Conservation (phyloP, 2,329 filamentous ascomycete genomes). For the Triangularia setosa region DNA sequence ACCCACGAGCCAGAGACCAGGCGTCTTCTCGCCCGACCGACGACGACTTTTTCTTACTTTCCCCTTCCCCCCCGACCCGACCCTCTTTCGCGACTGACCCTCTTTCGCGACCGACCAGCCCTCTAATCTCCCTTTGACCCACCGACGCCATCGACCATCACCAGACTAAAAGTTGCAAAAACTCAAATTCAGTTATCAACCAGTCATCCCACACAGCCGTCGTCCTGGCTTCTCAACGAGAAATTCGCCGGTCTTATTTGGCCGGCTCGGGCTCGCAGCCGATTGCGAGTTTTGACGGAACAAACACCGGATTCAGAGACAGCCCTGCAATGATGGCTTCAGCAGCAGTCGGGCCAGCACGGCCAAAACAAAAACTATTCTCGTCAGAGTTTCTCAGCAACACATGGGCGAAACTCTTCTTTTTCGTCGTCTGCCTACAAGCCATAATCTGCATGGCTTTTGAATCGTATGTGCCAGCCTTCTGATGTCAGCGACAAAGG, state of each 20-base stretch:
- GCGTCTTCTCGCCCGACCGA: not conserved
- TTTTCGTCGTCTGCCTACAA: conserved; percentile 69
- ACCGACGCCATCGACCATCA: not conserved
- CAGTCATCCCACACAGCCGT: conserved; percentile 31
- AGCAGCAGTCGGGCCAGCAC: conserved; percentile 33
- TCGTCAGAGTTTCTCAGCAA: conserved; percentile 74
- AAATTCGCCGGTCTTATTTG: conserved; percentile 44
- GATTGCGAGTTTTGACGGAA: conserved; percentile 29
- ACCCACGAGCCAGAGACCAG: not conserved
- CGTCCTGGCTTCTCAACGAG: conserved; percentile 44
- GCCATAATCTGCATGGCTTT: conserved; percentile 75
- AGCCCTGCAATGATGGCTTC: conserved; percentile 28
- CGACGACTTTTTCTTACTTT: not conserved
- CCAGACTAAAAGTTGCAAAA: not conserved
- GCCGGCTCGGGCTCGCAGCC: conserved; percentile 32
- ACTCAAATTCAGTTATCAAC: not conserved
- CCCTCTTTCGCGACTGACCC: not conserved
- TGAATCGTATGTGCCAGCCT: conserved; percentile 67
- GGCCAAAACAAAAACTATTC: conserved; percentile 32
- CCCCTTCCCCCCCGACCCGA: not conserved
- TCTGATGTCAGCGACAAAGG: not conserved
- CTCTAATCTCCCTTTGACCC: not conserved
- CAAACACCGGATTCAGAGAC: conserved; percentile 35
- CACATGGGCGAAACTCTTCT: conserved; percentile 84
- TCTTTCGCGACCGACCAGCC: not conserved